These are phyloP conservation scores for Penicillium vulpinum DNA, from an alignment of 2,329 filamentous ascomycete species.

Conservation along the genomic window DNA sequence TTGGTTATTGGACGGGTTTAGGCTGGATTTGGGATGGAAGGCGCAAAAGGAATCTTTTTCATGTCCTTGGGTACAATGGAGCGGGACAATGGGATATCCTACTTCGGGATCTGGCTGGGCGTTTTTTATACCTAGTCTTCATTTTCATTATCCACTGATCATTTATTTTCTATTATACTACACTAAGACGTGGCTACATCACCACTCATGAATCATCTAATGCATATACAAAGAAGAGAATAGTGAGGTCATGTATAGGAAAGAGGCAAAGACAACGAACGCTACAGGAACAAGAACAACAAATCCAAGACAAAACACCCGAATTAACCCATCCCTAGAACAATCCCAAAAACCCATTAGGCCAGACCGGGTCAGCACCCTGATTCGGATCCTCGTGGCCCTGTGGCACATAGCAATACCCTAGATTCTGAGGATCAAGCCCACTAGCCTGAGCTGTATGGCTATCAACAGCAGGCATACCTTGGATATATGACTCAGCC, in stretches of 20 bases:
- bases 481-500: slow-evolving; percentile 21
- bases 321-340: slow-evolving; percentile 5
- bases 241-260: not conserved
- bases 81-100: not conserved
- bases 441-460: not conserved
- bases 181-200: not conserved
- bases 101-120: not conserved
- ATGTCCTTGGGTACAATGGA: not conserved
- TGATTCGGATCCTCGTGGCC: slow-evolving; percentile 3
- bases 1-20: not conserved
- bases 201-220: not conserved
- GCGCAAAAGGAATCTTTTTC: not conserved
- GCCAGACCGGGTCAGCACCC: slow-evolving; percentile 8
- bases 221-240: not conserved
- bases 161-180: not conserved
- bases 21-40: not conserved
- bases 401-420: slow-evolving; percentile 8
- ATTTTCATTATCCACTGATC: slow-evolving; percentile 1
- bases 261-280: not conserved
- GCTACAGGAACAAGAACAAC: slow-evolving; percentile 1
- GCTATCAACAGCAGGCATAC: not conserved
- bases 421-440: slow-evolving; percentile 3
- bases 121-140: slow-evolving; percentile 4
- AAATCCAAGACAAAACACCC: not conserved
- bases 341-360: slow-evolving; percentile 22